Evolutionary conservation across 148 eudicot species (phyloP), one percentile per base, ranked within the genome.

Genomic region (Rhododendron ferrugineum): DNA sequence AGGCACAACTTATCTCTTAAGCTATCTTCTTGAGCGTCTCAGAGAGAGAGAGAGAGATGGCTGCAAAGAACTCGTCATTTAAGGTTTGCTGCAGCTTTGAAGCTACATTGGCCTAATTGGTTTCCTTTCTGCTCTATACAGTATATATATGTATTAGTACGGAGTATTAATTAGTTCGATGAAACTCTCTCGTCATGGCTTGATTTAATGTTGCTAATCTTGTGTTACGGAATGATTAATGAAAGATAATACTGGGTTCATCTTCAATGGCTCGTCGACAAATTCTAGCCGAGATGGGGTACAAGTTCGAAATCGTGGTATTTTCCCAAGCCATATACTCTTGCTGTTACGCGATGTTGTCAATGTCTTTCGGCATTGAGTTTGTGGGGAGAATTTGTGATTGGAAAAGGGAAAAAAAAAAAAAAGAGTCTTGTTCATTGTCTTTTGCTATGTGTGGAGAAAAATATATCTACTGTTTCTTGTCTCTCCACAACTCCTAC

Each of bases 231-330:
- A 40, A 78, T 46, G 80, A 44, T 46, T 72, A 1, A 16, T 86
- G 37, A 46, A 87, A 92, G 93, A 82, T 90, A 83, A 90, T 92
- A 10, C 66, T 92, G 84, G 94, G 92, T 50, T 92, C 94, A 3
- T 89, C 94, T 23, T 92, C 94, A 73, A 85, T 84, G 89, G 91
- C 94, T 46, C 89, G 94, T 84, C 87, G 90, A 14, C 72, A 86
- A 74, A 92, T 92, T 79, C 87, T 92, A 15, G 56, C 86, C 5
- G 91, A 92, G 49, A 90, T 92, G 92, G 94, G 92, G 16, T 90
- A 89, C 77, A 90, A 88, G 7, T 92, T 92, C 79, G 82, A 92
- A 10, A 78, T 92, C 78, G 28, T 90, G 92, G 94, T 92, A 87
- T 46, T 56, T 88, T 40, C 18, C 50, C 26, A 5, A 56, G 42